Evolutionary conservation across 305 asterid species (phyloP), one percentile per base, ranked within the genome.

Genomic region (Fraxinus nigra): DNA sequence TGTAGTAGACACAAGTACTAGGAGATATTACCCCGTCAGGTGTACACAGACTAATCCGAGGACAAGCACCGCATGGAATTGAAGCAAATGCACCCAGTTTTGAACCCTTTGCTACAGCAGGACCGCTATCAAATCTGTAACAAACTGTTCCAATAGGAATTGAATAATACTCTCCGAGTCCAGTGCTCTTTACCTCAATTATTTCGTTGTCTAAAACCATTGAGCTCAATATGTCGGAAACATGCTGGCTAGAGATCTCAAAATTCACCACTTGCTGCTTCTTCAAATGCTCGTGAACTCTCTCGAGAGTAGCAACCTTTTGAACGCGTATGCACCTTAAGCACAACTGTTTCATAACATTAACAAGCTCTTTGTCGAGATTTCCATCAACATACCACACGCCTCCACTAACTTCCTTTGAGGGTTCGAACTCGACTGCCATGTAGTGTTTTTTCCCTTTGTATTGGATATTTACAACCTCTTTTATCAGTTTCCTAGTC

Each of bases 121-220:
- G 86, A 2, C 80, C 87, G 7, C 86, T 84, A 6, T 88, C 88
- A n/a, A 73, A 35, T 79, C 90, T 85, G 82, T 89, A 94, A 84
- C 98, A 94, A 10, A 75, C 56, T 1, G 83, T 54, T 24, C 94
- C 96, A 22, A 88, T 9, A 2, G 95, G 94, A 76, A 94, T 84
- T 4, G 89, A 82, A 79, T 84, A 87, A 85, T 85, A 93, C 59
- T 91, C 98, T 30, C 91, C 96, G 78, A 89, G 61, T 48, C 98
- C 98, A 0, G 88, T 91, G 85, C 97, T 92, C 86, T 92, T 94
- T 82, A 89, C 94, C 91, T 94, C 97, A 8, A 90, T 76, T 56
- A 93, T 28, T 24, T 84, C 85, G 78, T 92, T 85, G 77, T 89
- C 94, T 46, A 94, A 59, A 69, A 91, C 91, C 95, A 93, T 84